Evolutionary conservation across 805 yeast genomes (phyloP).

Genomic region (Lipomyces yamadae): DNA sequence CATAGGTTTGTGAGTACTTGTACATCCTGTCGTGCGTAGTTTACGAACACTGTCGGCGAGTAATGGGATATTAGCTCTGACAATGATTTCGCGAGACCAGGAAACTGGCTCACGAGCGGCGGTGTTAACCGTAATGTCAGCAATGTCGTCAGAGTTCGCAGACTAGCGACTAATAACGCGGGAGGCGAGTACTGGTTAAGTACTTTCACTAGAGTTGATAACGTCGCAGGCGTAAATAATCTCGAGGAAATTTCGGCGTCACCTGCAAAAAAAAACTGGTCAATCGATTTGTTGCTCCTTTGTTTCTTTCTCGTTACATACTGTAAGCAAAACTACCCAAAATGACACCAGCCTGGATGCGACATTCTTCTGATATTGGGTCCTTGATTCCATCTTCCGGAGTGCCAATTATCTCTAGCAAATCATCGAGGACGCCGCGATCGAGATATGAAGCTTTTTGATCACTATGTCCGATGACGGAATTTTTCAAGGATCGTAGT

Average conservation of each 20-base stretch:
- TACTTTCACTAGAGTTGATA: constrained; percentile 20
- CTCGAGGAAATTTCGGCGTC: constrained; percentile 30
- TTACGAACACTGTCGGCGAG: constrained; percentile 1
- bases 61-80: constrained; percentile 15
- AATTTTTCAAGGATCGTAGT: constrained; percentile 42
- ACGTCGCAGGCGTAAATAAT: constrained; percentile 14
- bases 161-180: constrained; percentile 19
- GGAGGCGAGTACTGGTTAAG: constrained; percentile 20
- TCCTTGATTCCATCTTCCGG: constrained; percentile 19
- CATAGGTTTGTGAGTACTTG: constrained; percentile 22
- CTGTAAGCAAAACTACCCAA: constrained; percentile 45
- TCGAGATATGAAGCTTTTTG: constrained; percentile 41
- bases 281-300: background rate
- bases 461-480: constrained; percentile 46
- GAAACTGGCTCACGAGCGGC: constrained; percentile 12
- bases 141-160: constrained; percentile 30
- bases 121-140: constrained; percentile 22
- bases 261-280: constrained; percentile 13
- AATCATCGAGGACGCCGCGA: constrained; percentile 36
- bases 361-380: constrained; percentile 21
- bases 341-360: constrained; percentile 41
- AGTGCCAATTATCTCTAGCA: constrained; percentile 39
- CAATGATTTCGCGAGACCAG: constrained; percentile 16
- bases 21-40: background rate
- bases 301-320: constrained; percentile 18